A percentile compares a stretch with the other conserved stretches of the same genome.
These are phyloP conservation scores for Leishmania aethiopica DNA, from an alignment of 208 protist genomes.

Conservation along the genomic window DNA sequence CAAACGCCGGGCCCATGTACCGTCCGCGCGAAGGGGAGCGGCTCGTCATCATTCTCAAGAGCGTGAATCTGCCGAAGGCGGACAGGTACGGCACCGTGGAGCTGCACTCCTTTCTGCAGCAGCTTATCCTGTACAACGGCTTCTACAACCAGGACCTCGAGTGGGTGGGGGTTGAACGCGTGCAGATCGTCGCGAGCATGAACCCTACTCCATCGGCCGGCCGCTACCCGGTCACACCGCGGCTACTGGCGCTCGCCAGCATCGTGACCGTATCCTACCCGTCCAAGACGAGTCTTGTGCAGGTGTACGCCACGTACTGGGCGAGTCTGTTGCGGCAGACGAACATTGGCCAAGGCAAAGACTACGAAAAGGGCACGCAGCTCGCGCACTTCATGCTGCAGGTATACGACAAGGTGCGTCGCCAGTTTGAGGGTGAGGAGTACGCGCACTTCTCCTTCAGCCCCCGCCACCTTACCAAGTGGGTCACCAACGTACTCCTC, in stretches of 20 bases:
- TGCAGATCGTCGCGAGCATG: conserved; percentile 97
- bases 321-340: conserved; percentile 64
- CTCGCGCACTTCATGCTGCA: conserved; percentile 94
- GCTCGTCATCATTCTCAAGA: conserved; percentile 95
- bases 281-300: conserved; percentile 77
- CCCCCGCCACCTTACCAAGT: conserved; percentile 95
- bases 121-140: conserved; percentile 96
- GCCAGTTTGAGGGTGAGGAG: conserved; percentile 93
- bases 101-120: conserved; percentile 97
- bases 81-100: conserved; percentile 98
- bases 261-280: conserved; percentile 94
- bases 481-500: conserved; percentile 90
- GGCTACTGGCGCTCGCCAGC: conserved; percentile 95
- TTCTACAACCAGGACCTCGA: conserved; percentile 97
- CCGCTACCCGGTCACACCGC: conserved; percentile 90
- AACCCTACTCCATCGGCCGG: conserved; percentile 91
- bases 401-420: conserved; percentile 93
- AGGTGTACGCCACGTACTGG: conserved; percentile 94
- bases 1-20: conserved; percentile 89
- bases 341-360: conserved; percentile 58
- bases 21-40: conserved; percentile 94
- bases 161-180: conserved; percentile 93
- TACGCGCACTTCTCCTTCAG: conserved; percentile 97
- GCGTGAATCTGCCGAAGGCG: conserved; percentile 97
- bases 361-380: conserved; percentile 69